Conservation (phyloP, 202 grass and related monocot species). For the Cymbopogon flexuosus region DNA sequence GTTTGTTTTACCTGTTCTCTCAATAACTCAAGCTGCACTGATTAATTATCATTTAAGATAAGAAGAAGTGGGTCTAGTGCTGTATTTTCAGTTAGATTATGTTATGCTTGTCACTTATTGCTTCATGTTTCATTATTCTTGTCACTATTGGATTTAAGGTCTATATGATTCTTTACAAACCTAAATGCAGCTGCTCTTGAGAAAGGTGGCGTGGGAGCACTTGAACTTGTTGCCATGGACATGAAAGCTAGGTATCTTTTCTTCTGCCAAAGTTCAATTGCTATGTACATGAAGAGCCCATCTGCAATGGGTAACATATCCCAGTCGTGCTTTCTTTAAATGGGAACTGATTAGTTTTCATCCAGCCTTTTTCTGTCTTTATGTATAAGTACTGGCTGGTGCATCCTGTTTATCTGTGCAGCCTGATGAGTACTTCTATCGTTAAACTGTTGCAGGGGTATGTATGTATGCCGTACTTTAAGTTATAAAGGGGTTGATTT, state of each 20-base stretch:
- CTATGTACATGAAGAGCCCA: conserved; percentile 20
- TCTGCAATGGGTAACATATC: conserved; percentile 13
- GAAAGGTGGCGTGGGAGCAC: conserved; percentile 98
- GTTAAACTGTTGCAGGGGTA: conserved; percentile 66
- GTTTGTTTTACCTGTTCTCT: conserved; percentile 16
- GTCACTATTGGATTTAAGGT: not conserved
- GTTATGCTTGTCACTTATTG: conserved; percentile 3
- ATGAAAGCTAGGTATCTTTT: conserved; percentile 94
- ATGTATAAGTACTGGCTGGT: not conserved
- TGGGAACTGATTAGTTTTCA: conserved; percentile 7
- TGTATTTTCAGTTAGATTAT: not conserved
- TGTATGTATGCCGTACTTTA: conserved; percentile 96
- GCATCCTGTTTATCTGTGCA: conserved; percentile 22
- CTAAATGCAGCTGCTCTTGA: conserved; percentile 53
- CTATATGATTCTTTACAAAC: not conserved
- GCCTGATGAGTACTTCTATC: conserved; percentile 29
- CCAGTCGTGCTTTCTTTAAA: conserved; percentile 12
- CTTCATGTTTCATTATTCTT: not conserved
- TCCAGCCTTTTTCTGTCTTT: conserved; percentile 14
- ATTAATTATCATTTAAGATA: conserved; percentile 17
- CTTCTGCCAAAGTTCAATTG: conserved; percentile 17
- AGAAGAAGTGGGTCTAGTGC: not conserved
- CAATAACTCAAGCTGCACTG: conserved; percentile 24
- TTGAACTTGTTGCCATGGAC: conserved; percentile 99
- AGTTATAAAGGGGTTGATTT: conserved; percentile 95